phyloP scores from a whole-genome alignment of 2,329 filamentous ascomycete genomes.

The Calonectria multiphialidica region DNA sequence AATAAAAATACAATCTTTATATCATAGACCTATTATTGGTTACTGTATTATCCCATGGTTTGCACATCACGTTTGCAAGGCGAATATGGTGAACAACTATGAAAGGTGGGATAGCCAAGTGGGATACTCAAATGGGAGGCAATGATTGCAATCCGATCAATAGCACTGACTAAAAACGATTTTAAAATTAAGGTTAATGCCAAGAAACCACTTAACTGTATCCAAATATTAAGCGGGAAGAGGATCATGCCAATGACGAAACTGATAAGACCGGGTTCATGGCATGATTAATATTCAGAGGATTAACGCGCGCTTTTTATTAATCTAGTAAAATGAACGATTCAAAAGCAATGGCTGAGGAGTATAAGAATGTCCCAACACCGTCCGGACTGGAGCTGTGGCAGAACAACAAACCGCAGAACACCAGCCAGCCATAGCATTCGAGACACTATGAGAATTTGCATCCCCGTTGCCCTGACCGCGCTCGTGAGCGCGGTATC shows the following conservation, averaged over 20 bases:
- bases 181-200: background rate
- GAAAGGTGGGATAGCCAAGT: background rate
- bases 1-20: no score
- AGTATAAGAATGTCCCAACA: background rate
- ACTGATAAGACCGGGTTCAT: background rate
- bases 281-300: background rate
- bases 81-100: background rate
- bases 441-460: background rate
- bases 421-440: no score
- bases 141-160: background rate
- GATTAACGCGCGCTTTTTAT: background rate
- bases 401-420: no score
- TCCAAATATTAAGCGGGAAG: no score
- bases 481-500: background rate
- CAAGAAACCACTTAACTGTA: background rate
- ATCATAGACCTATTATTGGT: no score
- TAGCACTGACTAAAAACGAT: no score
- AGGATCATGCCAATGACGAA: background rate
- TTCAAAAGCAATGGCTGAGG: no score
- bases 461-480: background rate
- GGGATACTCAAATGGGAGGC: background rate
- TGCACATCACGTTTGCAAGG: no score
- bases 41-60: no score
- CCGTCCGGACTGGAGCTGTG: background rate
- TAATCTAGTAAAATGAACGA: background rate